phyloP scores from a whole-genome alignment of 345 rosid species.

The Limnanthes douglasii region DNA sequence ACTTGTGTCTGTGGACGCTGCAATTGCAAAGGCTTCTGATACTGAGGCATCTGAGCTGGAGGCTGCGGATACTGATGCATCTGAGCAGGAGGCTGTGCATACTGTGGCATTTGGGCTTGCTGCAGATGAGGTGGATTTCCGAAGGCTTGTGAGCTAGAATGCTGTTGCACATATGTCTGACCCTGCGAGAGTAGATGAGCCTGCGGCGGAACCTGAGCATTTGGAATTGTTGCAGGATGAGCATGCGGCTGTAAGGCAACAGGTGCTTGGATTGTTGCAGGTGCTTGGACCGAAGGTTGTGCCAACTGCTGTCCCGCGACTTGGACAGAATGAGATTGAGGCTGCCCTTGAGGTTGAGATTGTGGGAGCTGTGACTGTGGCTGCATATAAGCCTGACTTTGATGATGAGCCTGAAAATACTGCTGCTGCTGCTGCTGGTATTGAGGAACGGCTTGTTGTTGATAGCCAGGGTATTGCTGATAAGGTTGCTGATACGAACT shows the following conservation, averaged over 20 bases:
- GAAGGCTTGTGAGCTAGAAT: constrained; percentile 4
- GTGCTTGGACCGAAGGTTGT: constrained; percentile 14
- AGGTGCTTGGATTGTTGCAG: constrained; percentile 19
- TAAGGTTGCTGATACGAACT: constrained; percentile 34
- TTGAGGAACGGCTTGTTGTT: constrained; percentile 27
- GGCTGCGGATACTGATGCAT: too few relatives aligned
- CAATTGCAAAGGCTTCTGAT: constrained; percentile 11
- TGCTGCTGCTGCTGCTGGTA: constrained; percentile 25
- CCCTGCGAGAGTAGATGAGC: constrained; percentile 14
- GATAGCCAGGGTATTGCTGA: constrained; percentile 45
- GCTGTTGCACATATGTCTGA: constrained; percentile 18
- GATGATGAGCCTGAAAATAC: constrained; percentile 19
- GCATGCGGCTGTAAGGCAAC: constrained; percentile 18
- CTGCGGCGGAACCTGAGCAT: constrained; percentile 11
- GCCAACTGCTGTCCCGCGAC: constrained; percentile 9
- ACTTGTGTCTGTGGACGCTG: constrained; percentile 7
- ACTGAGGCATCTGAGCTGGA: constrained; percentile 13
- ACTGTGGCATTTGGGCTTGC: constrained; percentile 13
- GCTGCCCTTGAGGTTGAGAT: constrained; percentile 3
- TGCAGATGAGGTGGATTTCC: constrained; percentile 17
- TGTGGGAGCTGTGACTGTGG: constrained; percentile 14
- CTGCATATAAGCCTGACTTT: constrained; percentile 13
- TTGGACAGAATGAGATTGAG: constrained; percentile 5
- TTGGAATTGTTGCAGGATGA: constrained; percentile 9
- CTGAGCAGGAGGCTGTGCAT: constrained; percentile 11